Percentiles rank a stretch among this genome's conserved stretches.
These are phyloP conservation scores for Plasmodium sp. DNA, from an alignment of 169 alveolate species.

Conservation along the genomic window DNA sequence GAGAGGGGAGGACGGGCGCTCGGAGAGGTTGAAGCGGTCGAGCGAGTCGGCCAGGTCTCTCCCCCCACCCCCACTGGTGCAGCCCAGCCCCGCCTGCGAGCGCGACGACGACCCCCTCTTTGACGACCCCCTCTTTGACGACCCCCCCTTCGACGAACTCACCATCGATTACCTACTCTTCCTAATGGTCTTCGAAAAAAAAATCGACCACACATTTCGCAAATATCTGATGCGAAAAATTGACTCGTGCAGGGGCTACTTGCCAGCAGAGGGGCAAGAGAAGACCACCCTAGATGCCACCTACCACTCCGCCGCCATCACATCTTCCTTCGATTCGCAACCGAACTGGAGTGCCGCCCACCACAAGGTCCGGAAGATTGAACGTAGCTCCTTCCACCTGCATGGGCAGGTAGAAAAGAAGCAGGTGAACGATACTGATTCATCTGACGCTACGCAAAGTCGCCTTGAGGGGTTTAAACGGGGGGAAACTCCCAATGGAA, in stretches of 20 bases:
- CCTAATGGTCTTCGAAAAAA: constrained; percentile 67
- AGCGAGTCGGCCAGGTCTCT: background rate
- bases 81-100: background rate
- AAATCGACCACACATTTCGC: constrained; percentile 20
- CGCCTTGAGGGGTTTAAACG: background rate
- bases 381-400: background rate
- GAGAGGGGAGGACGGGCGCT: background rate
- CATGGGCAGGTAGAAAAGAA: background rate
- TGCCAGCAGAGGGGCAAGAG: background rate
- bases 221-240: constrained; percentile 19
- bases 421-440: background rate
- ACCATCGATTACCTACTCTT: constrained; percentile 56
- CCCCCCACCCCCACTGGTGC: background rate
- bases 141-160: constrained; percentile 21
- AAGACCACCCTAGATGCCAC: background rate
- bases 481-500: background rate
- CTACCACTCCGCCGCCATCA: background rate
- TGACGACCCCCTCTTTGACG: constrained; percentile 19
- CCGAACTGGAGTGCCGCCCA: background rate
- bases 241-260: background rate
- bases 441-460: background rate
- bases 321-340: background rate
- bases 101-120: background rate
- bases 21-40: background rate
- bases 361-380: background rate